A percentile compares a stretch with the other conserved stretches of the same genome.
Conservation (phyloP, 805 yeast genomes). For the Ogataea corticis region DNA sequence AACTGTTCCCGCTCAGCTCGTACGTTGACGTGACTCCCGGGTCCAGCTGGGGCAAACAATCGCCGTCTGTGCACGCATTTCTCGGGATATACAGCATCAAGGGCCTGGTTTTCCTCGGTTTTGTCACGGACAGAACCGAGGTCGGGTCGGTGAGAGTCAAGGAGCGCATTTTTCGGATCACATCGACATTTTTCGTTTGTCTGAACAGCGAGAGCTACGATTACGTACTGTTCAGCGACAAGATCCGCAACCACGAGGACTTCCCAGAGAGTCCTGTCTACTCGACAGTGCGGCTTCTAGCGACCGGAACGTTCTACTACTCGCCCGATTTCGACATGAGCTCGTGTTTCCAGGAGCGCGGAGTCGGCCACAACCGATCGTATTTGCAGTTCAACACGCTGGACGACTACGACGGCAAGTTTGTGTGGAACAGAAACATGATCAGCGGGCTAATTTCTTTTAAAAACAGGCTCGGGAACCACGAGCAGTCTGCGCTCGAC, state of each 20-base stretch:
- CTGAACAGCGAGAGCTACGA: slow-evolving; percentile 60
- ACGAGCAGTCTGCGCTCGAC: slow-evolving; percentile 46
- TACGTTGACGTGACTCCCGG: slow-evolving; percentile 43
- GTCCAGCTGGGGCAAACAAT: slow-evolving; percentile 4
- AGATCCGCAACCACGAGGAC: slow-evolving; percentile 20
- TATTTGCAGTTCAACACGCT: slow-evolving; percentile 28
- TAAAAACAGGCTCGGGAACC: slow-evolving; percentile 41
- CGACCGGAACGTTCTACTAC: slow-evolving; percentile 50
- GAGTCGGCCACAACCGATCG: slow-evolving; percentile 27
- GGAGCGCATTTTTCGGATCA: slow-evolving; percentile 53
- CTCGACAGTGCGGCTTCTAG: slow-evolving; percentile 44
- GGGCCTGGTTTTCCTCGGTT: slow-evolving; percentile 54
- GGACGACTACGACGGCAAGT: slow-evolving; percentile 46
- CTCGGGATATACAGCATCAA: slow-evolving; percentile 61
- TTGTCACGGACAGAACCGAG: slow-evolving; percentile 53
- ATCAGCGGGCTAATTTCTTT: slow-evolving; percentile 46
- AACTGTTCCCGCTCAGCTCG: slow-evolving; percentile 37
- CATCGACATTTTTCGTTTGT: slow-evolving; percentile 67
- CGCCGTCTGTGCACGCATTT: slow-evolving; percentile 45
- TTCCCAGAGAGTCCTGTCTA: slow-evolving; percentile 39
- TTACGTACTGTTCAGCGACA: slow-evolving; percentile 23
- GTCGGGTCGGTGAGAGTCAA: slow-evolving; percentile 61
- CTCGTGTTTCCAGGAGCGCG: slow-evolving; percentile 46
- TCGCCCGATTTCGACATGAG: slow-evolving; percentile 49
- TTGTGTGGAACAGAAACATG: slow-evolving; percentile 54